Conservation (phyloP, 2,329 filamentous ascomycete genomes). For the Botryosphaeria dothidea region DNA sequence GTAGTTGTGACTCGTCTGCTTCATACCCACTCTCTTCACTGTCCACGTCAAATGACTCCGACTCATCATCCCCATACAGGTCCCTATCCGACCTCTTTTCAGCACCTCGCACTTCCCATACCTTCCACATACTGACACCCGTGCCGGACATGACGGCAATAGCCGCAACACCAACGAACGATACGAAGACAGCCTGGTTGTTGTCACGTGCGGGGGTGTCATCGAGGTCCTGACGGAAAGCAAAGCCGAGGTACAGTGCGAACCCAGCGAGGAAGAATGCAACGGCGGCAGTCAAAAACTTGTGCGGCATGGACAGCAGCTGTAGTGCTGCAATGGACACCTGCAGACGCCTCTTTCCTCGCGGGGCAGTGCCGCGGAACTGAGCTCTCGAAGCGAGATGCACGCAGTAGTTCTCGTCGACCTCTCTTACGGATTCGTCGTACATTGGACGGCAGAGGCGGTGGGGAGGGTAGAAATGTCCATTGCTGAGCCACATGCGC, state of each 20-base stretch:
- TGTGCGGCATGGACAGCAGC: constrained; percentile 5
- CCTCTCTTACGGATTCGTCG: background rate
- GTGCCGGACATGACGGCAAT: background rate
- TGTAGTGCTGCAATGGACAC: constrained; percentile 10
- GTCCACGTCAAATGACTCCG: background rate
- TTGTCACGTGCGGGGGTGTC: constrained; percentile 4
- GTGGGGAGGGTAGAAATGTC: constrained; percentile 7
- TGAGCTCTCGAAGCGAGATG: background rate
- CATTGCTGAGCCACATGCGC: constrained; percentile 15
- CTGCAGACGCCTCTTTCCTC: background rate
- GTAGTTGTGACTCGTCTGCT: background rate
- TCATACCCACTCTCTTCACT: background rate
- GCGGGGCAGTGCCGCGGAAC: background rate
- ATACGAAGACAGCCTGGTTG: constrained; percentile 9
- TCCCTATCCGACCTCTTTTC: background rate
- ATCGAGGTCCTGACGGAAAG: constrained; percentile 11
- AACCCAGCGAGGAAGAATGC: constrained; percentile 5
- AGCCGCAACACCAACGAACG: background rate
- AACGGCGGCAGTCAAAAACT: background rate
- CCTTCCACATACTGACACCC: background rate
- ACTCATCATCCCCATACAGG: background rate
- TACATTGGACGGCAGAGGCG: background rate
- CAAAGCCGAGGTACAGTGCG: constrained; percentile 3
- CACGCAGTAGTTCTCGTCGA: background rate
- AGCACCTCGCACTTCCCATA: background rate